Conservation (phyloP, 2,329 filamentous ascomycete species). For the Ophiostoma fasciatum region DNA sequence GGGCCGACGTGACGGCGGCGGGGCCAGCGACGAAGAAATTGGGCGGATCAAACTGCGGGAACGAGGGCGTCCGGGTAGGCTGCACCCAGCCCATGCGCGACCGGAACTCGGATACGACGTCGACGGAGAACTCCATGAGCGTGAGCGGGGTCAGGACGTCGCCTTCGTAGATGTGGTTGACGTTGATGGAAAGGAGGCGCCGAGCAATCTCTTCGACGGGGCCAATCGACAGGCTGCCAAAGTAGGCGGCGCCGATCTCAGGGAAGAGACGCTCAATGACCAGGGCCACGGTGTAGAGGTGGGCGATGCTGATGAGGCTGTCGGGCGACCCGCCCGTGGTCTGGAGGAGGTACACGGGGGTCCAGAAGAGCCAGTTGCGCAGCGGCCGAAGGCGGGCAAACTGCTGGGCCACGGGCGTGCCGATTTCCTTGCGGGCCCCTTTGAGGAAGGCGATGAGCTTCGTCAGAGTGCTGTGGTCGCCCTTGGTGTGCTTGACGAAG, state of each 20-base stretch:
- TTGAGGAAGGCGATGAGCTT: conserved; percentile 61
- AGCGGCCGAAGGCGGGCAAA: conserved; percentile 83
- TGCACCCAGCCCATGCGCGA: conserved; percentile 52
- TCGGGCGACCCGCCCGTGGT: conserved; percentile 60
- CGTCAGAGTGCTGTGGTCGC: conserved; percentile 52
- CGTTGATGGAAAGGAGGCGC: conserved; percentile 54
- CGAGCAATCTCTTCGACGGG: conserved; percentile 79
- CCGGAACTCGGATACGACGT: conserved; percentile 54
- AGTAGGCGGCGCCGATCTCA: conserved; percentile 79
- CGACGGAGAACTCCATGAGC: conserved; percentile 59
- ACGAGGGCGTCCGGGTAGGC: conserved; percentile 42
- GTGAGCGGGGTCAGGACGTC: conserved; percentile 46
- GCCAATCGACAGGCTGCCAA: conserved; percentile 61
- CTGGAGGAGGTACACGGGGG: conserved; percentile 72
- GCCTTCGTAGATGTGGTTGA: conserved; percentile 39
- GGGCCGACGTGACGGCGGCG: conserved; percentile 1
- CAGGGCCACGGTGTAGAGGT: conserved; percentile 82
- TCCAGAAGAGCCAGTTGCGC: conserved; percentile 89
- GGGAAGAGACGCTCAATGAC: conserved; percentile 84
- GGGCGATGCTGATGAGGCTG: conserved; percentile 69
- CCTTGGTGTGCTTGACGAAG: conserved; percentile 52
- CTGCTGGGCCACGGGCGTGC: conserved; percentile 59
- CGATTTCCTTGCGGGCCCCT: conserved; percentile 55
- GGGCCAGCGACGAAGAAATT: conserved; percentile 35
- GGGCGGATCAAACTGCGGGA: conserved; percentile 43